Percentiles rank a stretch among this genome's conserved stretches.
These are phyloP conservation scores for Ramicandelaber brevisporus DNA, from an alignment of 192 early-diverging fungal species.

Conservation along the genomic window DNA sequence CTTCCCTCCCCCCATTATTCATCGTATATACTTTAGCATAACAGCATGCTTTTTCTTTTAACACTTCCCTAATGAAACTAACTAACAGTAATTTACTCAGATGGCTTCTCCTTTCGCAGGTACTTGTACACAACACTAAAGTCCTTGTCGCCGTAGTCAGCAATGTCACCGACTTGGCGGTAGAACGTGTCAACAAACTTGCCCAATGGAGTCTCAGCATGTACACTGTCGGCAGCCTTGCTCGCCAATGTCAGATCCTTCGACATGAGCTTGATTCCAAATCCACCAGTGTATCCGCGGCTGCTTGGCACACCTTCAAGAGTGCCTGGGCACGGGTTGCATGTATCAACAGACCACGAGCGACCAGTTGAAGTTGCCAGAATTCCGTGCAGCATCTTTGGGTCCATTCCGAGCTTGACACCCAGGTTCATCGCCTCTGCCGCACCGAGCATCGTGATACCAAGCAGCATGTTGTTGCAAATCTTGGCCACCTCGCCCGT, in stretches of 20 bases:
- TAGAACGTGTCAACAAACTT: slow-evolving; percentile 60
- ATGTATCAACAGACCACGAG: slow-evolving; percentile 82
- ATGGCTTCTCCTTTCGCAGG: too few relatives aligned
- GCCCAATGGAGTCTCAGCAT: slow-evolving; percentile 54
- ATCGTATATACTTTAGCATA: too few relatives aligned
- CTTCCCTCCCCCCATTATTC: too few relatives aligned
- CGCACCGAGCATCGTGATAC: slow-evolving; percentile 78
- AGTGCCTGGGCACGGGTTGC: slow-evolving; percentile 72
- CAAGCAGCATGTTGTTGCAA: slow-evolving; percentile 92
- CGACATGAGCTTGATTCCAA: slow-evolving; percentile 66
- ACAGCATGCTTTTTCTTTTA: too few relatives aligned
- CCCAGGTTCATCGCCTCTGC: slow-evolving; percentile 87
- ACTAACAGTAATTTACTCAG: too few relatives aligned
- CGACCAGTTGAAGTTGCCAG: slow-evolving; percentile 74
- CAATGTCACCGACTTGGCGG: slow-evolving; percentile 34
- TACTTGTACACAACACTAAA: slow-evolving; percentile 52
- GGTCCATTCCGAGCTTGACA: slow-evolving; percentile 62
- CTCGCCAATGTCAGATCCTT: slow-evolving; percentile 85
- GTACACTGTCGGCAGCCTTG: slow-evolving; percentile 63
- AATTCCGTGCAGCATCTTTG: slow-evolving; percentile 54
- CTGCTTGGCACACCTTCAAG: slow-evolving; percentile 50
- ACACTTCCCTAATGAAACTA: too few relatives aligned
- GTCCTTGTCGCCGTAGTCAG: slow-evolving; percentile 48
- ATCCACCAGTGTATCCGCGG: slow-evolving; percentile 68
- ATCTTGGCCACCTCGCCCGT: slow-evolving; percentile 86